Evolutionary conservation across 495 filamentous ascomycete species (phyloP).

Genomic region (Tuber borchii): DNA sequence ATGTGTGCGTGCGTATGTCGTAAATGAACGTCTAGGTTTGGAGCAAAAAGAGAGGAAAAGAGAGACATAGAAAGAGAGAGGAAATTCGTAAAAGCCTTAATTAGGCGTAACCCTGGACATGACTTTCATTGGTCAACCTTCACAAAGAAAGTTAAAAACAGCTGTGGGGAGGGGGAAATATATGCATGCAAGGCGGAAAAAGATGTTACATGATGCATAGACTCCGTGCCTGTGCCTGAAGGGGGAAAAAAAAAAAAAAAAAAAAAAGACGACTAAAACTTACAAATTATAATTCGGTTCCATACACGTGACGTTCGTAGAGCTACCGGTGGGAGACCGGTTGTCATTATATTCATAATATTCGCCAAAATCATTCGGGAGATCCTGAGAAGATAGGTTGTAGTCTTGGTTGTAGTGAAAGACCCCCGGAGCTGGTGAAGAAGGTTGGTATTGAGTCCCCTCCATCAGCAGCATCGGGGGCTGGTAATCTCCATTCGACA

Average conservation of each 20-base stretch:
- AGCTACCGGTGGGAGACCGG: not conserved
- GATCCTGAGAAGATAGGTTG: not conserved
- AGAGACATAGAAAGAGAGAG: not conserved
- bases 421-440: not conserved
- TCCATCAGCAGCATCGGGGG: constrained; percentile 1
- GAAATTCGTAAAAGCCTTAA: constrained; percentile 4
- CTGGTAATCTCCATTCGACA: not conserved
- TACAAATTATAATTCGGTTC: constrained; percentile 2
- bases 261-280: not conserved
- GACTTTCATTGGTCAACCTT: constrained; percentile 3
- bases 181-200: not conserved
- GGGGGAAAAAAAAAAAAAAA: not conserved
- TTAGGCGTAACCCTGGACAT: constrained; percentile 2
- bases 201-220: not conserved
- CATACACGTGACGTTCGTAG: not conserved
- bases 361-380: not conserved
- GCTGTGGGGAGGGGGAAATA: not conserved
- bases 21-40: constrained; percentile 4
- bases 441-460: not conserved
- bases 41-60: not conserved
- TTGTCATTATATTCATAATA: not conserved
- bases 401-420: not conserved
- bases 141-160: constrained; percentile 5
- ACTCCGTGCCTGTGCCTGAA: constrained; percentile 2
- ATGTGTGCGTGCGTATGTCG: not conserved